phyloP scores from a whole-genome alignment of 2,329 filamentous ascomycete species.

The Pseudogymnoascus verrucosus region DNA sequence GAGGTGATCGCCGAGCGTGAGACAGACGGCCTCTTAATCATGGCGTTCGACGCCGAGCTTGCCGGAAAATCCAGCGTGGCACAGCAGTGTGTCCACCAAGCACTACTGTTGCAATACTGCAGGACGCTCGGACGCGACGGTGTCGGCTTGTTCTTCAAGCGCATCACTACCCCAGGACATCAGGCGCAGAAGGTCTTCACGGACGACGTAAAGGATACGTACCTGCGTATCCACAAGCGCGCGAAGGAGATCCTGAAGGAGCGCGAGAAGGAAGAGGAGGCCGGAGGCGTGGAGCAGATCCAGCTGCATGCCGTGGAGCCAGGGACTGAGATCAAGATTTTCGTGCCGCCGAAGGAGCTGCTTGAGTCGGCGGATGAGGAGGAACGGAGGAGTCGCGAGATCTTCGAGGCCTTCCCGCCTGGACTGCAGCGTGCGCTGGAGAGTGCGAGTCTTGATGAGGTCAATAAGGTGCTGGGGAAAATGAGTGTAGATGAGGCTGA shows the following conservation, averaged over 20 bases:
- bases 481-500: constrained; percentile 87
- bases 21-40: constrained; percentile 80
- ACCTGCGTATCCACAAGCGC: constrained; percentile 69
- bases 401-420: constrained; percentile 78
- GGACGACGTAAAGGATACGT: constrained; percentile 88
- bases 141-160: constrained; percentile 89
- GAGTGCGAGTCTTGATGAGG: constrained; percentile 79
- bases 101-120: constrained; percentile 88
- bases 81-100: constrained; percentile 86
- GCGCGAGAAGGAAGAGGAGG: constrained; percentile 45
- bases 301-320: constrained; percentile 95
- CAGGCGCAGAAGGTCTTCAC: constrained; percentile 85
- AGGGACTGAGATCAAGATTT: constrained; percentile 83
- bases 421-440: constrained; percentile 77
- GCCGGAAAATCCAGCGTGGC: constrained; percentile 69
- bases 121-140: constrained; percentile 72
- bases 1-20: constrained; percentile 74
- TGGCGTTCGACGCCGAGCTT: constrained; percentile 84
- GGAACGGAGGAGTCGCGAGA: constrained; percentile 54
- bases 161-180: constrained; percentile 82
- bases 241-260: constrained; percentile 40
- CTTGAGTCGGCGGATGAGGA: constrained; percentile 52
- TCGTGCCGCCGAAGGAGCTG: constrained; percentile 56
- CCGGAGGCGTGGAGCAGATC: constrained; percentile 81
- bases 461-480: constrained; percentile 79